Evolutionary conservation across 306 rosid genomes (phyloP).

Genomic region (Rosa persica): DNA sequence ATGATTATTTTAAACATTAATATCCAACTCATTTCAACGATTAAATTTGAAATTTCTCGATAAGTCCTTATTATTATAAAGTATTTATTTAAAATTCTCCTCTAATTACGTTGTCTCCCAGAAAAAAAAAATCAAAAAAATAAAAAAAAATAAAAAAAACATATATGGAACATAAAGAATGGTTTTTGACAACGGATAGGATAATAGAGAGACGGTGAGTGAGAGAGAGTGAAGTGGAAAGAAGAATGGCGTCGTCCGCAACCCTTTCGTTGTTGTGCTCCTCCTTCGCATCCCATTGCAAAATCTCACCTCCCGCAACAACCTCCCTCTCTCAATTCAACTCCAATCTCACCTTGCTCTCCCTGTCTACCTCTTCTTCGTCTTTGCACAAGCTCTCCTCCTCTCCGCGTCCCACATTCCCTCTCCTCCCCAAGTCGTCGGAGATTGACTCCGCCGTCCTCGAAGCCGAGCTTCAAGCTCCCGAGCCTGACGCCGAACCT

Average conservation of each 20-base stretch:
- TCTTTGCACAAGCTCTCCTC: conserved; percentile 37
- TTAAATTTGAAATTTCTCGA: too few relatives aligned
- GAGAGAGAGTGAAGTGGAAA: not conserved
- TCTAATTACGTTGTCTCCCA: too few relatives aligned
- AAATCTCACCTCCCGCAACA: conserved; percentile 33
- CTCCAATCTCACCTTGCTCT: conserved; percentile 31
- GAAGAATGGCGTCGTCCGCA: conserved; percentile 74
- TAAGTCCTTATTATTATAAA: too few relatives aligned
- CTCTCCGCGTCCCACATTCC: conserved; percentile 44
- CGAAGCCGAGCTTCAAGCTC: not conserved
- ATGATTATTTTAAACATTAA: too few relatives aligned
- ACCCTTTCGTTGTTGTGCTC: conserved; percentile 58
- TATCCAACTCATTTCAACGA: too few relatives aligned
- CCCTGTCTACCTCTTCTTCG: conserved; percentile 44
- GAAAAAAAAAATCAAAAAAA: too few relatives aligned
- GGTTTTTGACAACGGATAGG: not conserved
- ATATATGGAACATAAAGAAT: too few relatives aligned
- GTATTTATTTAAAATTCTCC: too few relatives aligned
- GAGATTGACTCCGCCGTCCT: conserved; percentile 33
- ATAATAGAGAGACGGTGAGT: not conserved
- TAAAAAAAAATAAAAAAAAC: too few relatives aligned
- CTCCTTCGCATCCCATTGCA: conserved; percentile 54
- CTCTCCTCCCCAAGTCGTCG: conserved; percentile 46
- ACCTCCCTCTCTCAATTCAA: conserved; percentile 18
- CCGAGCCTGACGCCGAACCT: conserved; percentile 20